Evolutionary conservation across 2,329 filamentous ascomycete species (phyloP).

Genomic region (Exserohilum turcica): DNA sequence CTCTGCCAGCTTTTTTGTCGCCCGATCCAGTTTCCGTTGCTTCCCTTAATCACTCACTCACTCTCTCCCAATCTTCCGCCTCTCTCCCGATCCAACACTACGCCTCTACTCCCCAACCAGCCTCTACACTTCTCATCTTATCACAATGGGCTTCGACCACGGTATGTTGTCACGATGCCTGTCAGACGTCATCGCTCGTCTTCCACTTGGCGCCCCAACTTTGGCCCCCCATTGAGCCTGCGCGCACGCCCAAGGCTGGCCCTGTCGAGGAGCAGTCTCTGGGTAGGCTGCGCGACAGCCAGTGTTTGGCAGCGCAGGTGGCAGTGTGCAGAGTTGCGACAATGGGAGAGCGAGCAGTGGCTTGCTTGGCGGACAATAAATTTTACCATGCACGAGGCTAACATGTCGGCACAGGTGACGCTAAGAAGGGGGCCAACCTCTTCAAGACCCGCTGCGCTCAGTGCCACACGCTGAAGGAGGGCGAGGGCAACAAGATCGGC

Average conservation of each 20-base stretch:
- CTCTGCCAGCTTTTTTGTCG: constrained; percentile 30
- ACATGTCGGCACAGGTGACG: constrained; percentile 68
- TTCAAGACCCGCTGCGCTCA: constrained; percentile 99
- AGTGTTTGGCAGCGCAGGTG: constrained; percentile 12
- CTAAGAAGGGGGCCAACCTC: constrained; percentile 95
- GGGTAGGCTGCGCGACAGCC: neutral
- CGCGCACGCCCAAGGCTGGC: constrained; percentile 18
- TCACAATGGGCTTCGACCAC: constrained; percentile 49
- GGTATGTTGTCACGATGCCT: constrained; percentile 41
- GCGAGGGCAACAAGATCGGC: constrained; percentile 96
- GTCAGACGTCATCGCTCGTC: constrained; percentile 38
- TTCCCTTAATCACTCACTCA: constrained; percentile 17
- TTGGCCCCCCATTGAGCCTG: constrained; percentile 32
- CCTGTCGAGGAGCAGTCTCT: constrained; percentile 9
- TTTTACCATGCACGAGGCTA: constrained; percentile 21
- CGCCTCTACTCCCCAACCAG: constrained; percentile 8
- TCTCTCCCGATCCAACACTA: neutral
- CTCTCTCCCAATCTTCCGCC: constrained; percentile 7
- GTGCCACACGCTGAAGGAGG: constrained; percentile 94
- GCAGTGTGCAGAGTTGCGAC: constrained; percentile 31
- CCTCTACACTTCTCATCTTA: constrained; percentile 17
- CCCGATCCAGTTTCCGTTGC: constrained; percentile 23
- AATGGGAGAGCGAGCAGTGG: constrained; percentile 24
- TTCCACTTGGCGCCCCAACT: constrained; percentile 25
- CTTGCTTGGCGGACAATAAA: constrained; percentile 13